A percentile compares a stretch with the other conserved stretches of the same genome.
Evolutionary conservation across 2,329 filamentous ascomycete genomes (phyloP).

Genomic region (Fusarium foetens): DNA sequence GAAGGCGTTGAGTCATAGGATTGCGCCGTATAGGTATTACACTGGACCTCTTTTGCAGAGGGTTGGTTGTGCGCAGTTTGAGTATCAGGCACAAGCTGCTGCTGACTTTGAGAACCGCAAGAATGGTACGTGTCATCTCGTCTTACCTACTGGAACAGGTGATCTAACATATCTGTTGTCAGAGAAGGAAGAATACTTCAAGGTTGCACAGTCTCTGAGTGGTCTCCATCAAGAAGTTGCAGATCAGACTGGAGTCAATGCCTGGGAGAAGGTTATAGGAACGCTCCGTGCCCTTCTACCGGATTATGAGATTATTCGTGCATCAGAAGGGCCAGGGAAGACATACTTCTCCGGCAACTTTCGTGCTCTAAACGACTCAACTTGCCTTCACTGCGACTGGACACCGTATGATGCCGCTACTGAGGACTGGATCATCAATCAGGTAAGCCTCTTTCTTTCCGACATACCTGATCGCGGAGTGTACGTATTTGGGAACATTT

Average conservation of each 20-base stretch:
- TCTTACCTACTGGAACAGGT: too few species aligned
- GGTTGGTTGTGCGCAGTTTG: neutral
- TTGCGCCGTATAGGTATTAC: neutral
- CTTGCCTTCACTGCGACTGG: constrained; percentile 4
- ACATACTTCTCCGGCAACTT: neutral
- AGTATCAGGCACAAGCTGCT: neutral
- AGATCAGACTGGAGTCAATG: neutral
- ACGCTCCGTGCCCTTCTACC: neutral
- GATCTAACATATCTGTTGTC: neutral
- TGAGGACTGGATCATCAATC: constrained; percentile 1
- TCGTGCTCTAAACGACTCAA: neutral
- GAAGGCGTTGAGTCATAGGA: neutral
- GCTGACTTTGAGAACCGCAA: neutral
- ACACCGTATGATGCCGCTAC: neutral
- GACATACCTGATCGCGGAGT: fast-evolving
- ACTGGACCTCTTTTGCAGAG: constrained; percentile 1
- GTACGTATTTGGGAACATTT: fast-evolving
- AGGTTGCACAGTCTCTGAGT: neutral
- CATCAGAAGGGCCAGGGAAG: neutral
- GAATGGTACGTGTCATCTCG: neutral
- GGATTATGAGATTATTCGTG: neutral
- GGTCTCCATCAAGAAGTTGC: neutral
- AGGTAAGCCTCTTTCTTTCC: neutral
- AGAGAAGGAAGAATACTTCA: constrained; percentile 2
- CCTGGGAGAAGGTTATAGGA: neutral